Evolutionary conservation across 805 yeast species (phyloP).

Genomic region (Saccharomycopsis javanensis): DNA sequence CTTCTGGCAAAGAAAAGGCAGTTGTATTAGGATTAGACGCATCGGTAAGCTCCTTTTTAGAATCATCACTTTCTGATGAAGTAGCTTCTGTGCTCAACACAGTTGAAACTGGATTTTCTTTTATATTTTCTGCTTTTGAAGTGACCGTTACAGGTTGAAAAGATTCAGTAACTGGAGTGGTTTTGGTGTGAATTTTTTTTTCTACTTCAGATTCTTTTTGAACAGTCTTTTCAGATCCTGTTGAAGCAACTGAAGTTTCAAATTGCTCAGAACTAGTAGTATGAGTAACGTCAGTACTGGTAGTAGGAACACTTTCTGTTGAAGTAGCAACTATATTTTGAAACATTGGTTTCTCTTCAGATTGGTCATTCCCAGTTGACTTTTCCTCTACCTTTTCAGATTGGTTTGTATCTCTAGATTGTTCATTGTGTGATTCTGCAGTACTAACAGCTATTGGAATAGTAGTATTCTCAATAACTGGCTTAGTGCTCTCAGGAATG

Average conservation of each 20-base stretch:
- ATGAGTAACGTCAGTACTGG: not conserved
- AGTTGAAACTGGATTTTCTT: not conserved
- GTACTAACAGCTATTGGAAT: not conserved
- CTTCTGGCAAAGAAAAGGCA: not conserved
- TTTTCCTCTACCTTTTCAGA: not conserved
- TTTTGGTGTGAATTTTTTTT: not conserved
- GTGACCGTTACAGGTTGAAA: not conserved
- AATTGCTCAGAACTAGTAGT: not conserved
- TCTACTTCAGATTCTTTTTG: not conserved
- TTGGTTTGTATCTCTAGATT: slow-evolving; percentile 3
- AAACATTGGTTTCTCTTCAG: slow-evolving; percentile 14
- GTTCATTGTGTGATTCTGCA: slow-evolving; percentile 10
- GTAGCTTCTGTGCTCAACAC: not conserved
- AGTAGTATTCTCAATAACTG: not conserved
- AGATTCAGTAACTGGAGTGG: not conserved
- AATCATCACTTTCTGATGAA: not conserved
- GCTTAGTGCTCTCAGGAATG: not conserved
- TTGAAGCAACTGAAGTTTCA: not conserved
- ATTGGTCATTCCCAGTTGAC: slow-evolving; percentile 15
- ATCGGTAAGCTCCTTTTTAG: not conserved
- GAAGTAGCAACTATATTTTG: slow-evolving; percentile 9
- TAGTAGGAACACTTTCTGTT: not conserved
- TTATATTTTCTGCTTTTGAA: too few species aligned
- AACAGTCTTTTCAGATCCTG: not conserved
- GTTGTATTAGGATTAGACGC: not conserved